Evolutionary conservation across 1,139 yeast species (phyloP).

Genomic region (Zygoascus meyerae): DNA sequence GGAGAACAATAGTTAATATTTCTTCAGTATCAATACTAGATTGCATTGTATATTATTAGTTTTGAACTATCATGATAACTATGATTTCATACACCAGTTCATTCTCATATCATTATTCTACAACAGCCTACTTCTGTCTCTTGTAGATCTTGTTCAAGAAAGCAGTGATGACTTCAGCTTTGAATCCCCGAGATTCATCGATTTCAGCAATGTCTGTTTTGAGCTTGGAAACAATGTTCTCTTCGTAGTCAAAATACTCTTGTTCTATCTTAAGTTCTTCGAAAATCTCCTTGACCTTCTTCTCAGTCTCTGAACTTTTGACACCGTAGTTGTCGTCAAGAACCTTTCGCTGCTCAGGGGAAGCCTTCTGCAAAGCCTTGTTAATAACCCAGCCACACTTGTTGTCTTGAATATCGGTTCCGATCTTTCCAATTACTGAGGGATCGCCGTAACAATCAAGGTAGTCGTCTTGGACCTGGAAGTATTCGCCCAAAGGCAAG

Average conservation of each 20-base stretch:
- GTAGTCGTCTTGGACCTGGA: slow-evolving; percentile 97
- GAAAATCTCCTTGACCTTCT: slow-evolving; percentile 67
- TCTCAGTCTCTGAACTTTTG: slow-evolving; percentile 67
- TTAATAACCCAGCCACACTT: slow-evolving; percentile 98
- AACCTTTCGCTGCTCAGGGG: slow-evolving; percentile 72
- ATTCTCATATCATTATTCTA: too few species aligned
- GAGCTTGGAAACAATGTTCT: slow-evolving; percentile 60
- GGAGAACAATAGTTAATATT: not conserved
- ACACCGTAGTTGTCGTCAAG: slow-evolving; percentile 88
- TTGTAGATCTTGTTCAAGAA: slow-evolving; percentile 91
- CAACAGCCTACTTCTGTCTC: slow-evolving; percentile 62
- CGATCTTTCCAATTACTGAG: slow-evolving; percentile 95
- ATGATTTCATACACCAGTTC: not conserved
- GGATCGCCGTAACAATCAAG: slow-evolving; percentile 98
- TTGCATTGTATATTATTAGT: not conserved
- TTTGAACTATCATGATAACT: not conserved
- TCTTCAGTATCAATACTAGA: not conserved
- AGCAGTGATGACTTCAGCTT: slow-evolving; percentile 71
- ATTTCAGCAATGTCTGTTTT: slow-evolving; percentile 56
- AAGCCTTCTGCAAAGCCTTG: slow-evolving; percentile 77
- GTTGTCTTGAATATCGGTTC: slow-evolving; percentile 97
- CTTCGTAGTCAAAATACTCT: slow-evolving; percentile 78
- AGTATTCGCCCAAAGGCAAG: slow-evolving; percentile 95
- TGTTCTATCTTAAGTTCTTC: slow-evolving; percentile 64
- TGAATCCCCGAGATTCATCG: slow-evolving; percentile 91